These are phyloP conservation scores for Asterochloris erici DNA, from an alignment of 139 green algal species.

Conservation along the genomic window DNA sequence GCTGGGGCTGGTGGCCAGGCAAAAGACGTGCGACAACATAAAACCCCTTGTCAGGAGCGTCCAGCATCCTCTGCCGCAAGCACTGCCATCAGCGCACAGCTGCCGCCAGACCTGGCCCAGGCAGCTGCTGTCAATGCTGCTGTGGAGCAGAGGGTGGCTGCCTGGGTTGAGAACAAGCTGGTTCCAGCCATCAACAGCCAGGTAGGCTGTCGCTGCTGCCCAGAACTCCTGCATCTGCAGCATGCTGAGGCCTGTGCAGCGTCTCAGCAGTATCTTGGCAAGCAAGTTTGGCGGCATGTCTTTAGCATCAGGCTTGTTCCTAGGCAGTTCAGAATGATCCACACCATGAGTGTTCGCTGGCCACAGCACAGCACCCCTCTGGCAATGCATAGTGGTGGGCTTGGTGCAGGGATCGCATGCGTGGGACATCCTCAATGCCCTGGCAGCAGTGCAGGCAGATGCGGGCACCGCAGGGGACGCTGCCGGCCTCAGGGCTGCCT, in stretches of 20 bases:
- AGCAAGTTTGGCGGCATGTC: no score
- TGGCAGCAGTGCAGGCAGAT: constrained; percentile 21
- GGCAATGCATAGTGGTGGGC: no score
- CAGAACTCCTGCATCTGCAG: no score
- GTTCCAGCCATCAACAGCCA: constrained; percentile 57
- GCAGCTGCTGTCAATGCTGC: constrained; percentile 7
- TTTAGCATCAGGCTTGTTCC: no score
- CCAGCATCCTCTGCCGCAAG: background rate
- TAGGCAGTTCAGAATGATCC: no score
- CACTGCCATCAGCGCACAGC: background rate
- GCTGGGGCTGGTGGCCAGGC: no score
- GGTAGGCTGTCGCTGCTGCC: constrained; percentile 15
- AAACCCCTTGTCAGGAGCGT: no score
- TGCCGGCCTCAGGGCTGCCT: constrained; percentile 24
- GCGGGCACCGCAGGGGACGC: constrained; percentile 18
- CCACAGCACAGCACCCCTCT: no score
- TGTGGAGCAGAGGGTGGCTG: background rate
- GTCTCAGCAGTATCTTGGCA: no score
- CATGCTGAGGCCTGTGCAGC: no score
- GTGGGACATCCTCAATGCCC: constrained; percentile 56
- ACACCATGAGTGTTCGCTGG: no score
- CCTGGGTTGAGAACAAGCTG: constrained; percentile 67
- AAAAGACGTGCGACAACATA: no score
- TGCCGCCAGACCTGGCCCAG: background rate
- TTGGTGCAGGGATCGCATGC: constrained; percentile 37